Conservation (phyloP, 2,329 filamentous ascomycete genomes). For the Chaetomiaceae sp. region DNA sequence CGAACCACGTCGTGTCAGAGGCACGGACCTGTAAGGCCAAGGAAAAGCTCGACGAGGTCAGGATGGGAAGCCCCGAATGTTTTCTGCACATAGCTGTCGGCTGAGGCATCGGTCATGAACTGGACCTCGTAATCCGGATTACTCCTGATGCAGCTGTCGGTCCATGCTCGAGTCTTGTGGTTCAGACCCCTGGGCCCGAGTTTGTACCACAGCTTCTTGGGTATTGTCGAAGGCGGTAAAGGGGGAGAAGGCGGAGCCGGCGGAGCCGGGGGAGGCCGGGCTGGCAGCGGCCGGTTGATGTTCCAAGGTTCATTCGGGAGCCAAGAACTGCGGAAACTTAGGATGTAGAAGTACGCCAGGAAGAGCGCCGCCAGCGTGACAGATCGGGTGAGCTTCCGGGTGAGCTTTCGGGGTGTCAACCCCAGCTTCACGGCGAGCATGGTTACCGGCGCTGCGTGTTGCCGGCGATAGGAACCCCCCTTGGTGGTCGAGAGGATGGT, state of each 20-base stretch:
- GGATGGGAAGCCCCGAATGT: conserved; percentile 37
- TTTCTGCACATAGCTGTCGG: conserved; percentile 56
- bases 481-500: background rate
- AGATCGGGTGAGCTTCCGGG: background rate
- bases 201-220: conserved; percentile 38
- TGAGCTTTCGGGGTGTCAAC: too few relatives aligned
- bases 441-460: background rate
- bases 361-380: background rate
- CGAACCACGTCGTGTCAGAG: background rate
- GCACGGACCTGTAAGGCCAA: conserved; percentile 17
- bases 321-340: background rate
- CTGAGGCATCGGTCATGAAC: conserved; percentile 29
- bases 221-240: conserved; percentile 21
- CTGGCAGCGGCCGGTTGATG: background rate
- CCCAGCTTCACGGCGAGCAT: too few relatives aligned
- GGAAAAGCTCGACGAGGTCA: conserved; percentile 26
- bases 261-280: background rate
- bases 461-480: background rate
- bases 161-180: conserved; percentile 30
- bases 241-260: too few relatives aligned
- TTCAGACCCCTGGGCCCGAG: conserved; percentile 35
- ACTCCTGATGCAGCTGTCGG: conserved; percentile 29
- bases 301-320: background rate
- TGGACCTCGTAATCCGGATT: conserved; percentile 29
- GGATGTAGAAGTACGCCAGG: background rate